These are phyloP conservation scores for Mesembryanthemum crystallinum DNA, from an alignment of 148 eudicot genomes.

Conservation along the genomic window DNA sequence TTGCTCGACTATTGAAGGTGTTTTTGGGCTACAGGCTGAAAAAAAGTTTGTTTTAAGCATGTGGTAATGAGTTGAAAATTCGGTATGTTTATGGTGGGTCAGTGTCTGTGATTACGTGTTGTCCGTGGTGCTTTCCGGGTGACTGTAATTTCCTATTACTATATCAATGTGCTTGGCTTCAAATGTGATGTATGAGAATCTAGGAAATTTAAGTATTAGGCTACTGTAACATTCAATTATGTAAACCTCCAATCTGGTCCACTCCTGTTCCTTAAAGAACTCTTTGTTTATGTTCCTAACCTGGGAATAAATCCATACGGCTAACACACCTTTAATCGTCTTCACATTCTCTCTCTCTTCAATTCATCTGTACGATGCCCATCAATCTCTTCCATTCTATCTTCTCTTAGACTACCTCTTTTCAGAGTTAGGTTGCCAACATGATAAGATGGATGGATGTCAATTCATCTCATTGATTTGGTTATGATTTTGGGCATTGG, in stretches of 20 bases:
- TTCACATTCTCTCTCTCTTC: not conserved
- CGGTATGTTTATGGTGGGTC: not conserved
- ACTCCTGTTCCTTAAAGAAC: not conserved
- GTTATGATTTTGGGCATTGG: not conserved
- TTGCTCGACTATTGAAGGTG: not conserved
- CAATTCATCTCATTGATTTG: not conserved
- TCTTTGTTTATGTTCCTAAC: not conserved
- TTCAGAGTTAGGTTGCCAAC: not conserved
- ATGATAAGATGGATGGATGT: not conserved
- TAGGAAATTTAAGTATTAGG: not conserved
- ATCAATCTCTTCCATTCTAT: not conserved
- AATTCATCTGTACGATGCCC: not conserved
- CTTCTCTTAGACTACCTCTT: not conserved
- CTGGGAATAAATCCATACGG: not conserved
- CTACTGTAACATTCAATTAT: not conserved
- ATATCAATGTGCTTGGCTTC: not conserved
- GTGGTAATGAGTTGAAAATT: not conserved
- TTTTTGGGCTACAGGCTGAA: not conserved
- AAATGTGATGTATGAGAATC: not conserved
- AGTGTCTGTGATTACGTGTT: not conserved
- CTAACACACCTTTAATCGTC: not conserved
- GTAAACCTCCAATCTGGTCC: not conserved
- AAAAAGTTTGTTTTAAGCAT: not conserved
- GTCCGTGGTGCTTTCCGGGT: not conserved
- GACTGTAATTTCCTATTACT: not conserved